These are phyloP conservation scores for Saccharomycopsis javanensis DNA, from an alignment of 805 yeast species.

Conservation along the genomic window DNA sequence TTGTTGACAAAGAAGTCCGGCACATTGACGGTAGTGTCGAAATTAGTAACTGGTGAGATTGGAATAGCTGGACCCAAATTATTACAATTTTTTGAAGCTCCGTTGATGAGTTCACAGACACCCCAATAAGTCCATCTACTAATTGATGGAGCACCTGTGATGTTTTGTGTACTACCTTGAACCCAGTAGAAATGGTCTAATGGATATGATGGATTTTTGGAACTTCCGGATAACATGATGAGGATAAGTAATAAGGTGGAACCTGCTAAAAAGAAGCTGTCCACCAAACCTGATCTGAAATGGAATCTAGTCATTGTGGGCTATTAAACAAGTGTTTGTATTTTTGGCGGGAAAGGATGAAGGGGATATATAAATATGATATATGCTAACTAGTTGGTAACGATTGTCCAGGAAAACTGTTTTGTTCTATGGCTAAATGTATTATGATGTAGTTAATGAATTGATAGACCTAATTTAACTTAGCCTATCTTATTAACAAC, in stretches of 20 bases:
- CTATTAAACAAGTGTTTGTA: background rate
- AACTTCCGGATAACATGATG: constrained; percentile 54
- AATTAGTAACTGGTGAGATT: constrained; percentile 72
- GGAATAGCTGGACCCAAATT: constrained; percentile 65
- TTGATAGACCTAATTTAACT: too few species aligned
- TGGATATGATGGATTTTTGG: constrained; percentile 39
- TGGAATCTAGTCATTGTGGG: constrained; percentile 11
- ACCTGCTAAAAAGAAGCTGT: constrained; percentile 15
- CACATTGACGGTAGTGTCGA: constrained; percentile 32
- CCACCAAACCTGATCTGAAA: constrained; percentile 11
- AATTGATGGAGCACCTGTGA: constrained; percentile 31
- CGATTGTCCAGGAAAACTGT: too few species aligned
- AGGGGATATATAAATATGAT: background rate
- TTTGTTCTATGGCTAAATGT: too few species aligned
- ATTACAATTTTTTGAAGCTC: constrained; percentile 41
- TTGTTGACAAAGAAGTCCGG: constrained; percentile 33
- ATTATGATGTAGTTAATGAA: too few species aligned
- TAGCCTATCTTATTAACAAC: too few species aligned
- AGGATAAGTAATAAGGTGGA: constrained; percentile 41
- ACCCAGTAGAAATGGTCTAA: constrained; percentile 68
- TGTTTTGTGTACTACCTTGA: constrained; percentile 56
- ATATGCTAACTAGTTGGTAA: too few species aligned
- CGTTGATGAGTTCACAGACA: constrained; percentile 37
- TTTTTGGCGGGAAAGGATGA: background rate
- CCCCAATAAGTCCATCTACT: constrained; percentile 83